Conservation (phyloP, 345 rosid species). For the Boechera divaricarpa region DNA sequence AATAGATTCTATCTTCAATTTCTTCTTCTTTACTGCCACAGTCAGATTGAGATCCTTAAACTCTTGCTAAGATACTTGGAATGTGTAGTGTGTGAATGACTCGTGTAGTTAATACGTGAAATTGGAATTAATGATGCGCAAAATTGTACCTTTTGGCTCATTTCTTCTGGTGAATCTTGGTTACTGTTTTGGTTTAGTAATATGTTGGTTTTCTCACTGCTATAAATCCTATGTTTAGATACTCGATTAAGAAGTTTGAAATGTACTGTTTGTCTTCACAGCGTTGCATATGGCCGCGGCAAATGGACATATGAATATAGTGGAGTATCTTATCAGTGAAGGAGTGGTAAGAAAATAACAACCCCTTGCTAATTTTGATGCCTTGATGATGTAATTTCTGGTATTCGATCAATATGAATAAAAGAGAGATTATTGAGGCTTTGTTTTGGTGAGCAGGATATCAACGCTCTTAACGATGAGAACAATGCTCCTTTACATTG, state of each 20-base stretch:
- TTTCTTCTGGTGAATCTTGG: constrained; percentile 1
- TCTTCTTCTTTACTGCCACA: not conserved
- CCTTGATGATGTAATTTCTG: not conserved
- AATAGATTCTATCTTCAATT: not conserved
- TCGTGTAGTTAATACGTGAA: not conserved
- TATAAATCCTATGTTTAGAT: not conserved
- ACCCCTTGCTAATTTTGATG: not conserved
- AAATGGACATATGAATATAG: constrained; percentile 72
- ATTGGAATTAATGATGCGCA: too few species aligned
- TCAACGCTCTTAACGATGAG: constrained; percentile 72
- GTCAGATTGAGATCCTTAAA: not conserved
- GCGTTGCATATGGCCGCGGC: constrained; percentile 98
- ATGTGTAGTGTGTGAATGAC: not conserved
- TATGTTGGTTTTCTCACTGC: not conserved
- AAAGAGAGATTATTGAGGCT: not conserved
- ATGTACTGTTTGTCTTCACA: constrained; percentile 41
- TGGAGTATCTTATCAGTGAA: constrained; percentile 71
- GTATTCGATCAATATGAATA: not conserved
- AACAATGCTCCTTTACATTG: constrained; percentile 90
- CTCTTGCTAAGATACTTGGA: constrained; percentile 12
- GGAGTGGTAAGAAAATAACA: constrained; percentile 63
- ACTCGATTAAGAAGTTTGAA: not conserved
- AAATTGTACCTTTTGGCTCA: not conserved
- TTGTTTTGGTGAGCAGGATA: constrained; percentile 56
- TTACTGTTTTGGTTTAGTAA: not conserved